Conservation (phyloP, 2,329 filamentous ascomycete genomes). For the Septoria linicola region DNA sequence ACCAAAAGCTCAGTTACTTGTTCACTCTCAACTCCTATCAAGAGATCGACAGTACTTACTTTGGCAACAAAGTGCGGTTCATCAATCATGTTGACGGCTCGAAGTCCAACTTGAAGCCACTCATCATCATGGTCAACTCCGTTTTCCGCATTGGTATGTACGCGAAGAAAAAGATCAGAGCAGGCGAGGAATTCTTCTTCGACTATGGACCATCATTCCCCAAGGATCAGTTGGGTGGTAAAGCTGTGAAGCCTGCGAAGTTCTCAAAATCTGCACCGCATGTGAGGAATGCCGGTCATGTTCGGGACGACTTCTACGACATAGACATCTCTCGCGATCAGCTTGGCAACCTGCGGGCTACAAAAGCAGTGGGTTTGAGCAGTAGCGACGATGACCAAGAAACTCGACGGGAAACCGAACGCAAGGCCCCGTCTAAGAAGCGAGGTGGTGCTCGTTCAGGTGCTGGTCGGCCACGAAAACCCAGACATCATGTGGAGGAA, state of each 20-base stretch:
- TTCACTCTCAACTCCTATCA: slow-evolving; percentile 55
- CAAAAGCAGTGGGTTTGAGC: slow-evolving; percentile 13
- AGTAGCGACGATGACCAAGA: slow-evolving; percentile 19
- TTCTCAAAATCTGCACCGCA: slow-evolving; percentile 24
- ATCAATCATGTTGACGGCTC: slow-evolving; percentile 71
- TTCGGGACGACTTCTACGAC: slow-evolving; percentile 27
- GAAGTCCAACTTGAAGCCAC: slow-evolving; percentile 61
- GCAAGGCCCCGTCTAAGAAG: not conserved
- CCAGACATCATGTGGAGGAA: not conserved
- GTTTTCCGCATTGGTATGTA: slow-evolving; percentile 73
- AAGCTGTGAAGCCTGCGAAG: slow-evolving; percentile 7
- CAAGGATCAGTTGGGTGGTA: slow-evolving; percentile 30
- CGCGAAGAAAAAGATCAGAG: slow-evolving; percentile 63
- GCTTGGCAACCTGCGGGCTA: slow-evolving; percentile 23
- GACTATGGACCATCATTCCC: slow-evolving; percentile 61
- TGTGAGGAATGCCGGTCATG: slow-evolving; percentile 27
- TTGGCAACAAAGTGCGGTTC: slow-evolving; percentile 78
- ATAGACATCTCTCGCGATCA: slow-evolving; percentile 26
- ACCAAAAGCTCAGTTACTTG: slow-evolving; percentile 62
- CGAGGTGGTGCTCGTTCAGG: not conserved
- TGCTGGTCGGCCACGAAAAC: not conserved
- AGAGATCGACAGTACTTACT: slow-evolving; percentile 68
- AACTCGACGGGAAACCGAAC: not conserved
- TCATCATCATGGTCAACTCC: slow-evolving; percentile 70
- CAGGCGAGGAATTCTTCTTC: slow-evolving; percentile 77